A percentile compares a stretch with the other conserved stretches of the same genome.
These are phyloP conservation scores for Chamaecyparis obtusa DNA, from an alignment of 75 land plant genomes.

Conservation along the genomic window DNA sequence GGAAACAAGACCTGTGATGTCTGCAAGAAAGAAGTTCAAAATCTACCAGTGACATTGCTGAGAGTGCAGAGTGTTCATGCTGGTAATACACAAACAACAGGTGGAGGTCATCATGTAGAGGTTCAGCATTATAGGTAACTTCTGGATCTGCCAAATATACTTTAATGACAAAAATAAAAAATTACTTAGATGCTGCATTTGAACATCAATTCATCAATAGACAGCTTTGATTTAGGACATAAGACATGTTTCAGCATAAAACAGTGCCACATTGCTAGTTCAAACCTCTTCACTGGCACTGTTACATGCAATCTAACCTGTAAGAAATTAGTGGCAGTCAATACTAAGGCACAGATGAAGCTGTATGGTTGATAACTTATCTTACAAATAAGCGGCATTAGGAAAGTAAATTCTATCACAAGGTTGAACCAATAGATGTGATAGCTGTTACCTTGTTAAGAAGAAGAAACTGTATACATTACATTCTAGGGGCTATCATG, in stretches of 20 bases:
- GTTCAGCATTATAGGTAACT: constrained; percentile 39
- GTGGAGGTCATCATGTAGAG: constrained; percentile 15
- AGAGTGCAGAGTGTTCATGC: constrained; percentile 35
- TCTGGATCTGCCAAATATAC: neutral
- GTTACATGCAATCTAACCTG: neutral
- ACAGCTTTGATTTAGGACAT: neutral
- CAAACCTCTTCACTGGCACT: neutral
- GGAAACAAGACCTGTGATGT: constrained; percentile 79
- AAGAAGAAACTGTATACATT: neutral
- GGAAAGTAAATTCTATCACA: neutral
- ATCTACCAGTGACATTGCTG: constrained; percentile 66
- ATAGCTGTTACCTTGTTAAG: neutral
- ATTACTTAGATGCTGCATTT: neutral
- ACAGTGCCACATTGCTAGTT: neutral
- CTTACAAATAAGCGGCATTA: neutral
- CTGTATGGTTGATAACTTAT: neutral
- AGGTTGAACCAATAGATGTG: neutral
- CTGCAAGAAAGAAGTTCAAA: constrained; percentile 62
- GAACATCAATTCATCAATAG: neutral
- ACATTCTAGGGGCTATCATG: neutral
- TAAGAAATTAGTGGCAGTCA: neutral
- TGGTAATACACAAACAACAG: constrained; percentile 8
- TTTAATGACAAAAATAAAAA: neutral
- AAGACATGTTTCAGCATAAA: neutral
- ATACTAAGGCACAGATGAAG: neutral